Conservation (phyloP, 306 rosid genomes). For the Macrotyloma uniflorum region DNA sequence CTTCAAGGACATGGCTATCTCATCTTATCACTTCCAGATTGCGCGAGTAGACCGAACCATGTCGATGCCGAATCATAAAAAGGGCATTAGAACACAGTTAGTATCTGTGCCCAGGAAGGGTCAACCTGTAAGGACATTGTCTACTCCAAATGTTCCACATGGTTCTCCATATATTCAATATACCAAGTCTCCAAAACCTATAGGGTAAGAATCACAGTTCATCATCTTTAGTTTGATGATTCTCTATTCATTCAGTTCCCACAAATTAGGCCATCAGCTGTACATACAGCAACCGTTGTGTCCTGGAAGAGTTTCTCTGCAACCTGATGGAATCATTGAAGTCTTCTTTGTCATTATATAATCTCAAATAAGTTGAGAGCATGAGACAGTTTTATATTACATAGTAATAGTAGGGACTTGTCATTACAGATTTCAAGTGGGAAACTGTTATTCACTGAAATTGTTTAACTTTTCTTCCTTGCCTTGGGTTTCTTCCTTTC, state of each 20-base stretch:
- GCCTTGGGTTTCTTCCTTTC: slow-evolving; percentile 19
- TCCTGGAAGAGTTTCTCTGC: slow-evolving; percentile 27
- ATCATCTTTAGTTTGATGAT: slow-evolving; percentile 27
- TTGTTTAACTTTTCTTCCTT: slow-evolving; percentile 30
- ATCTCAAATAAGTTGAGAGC: slow-evolving; percentile 28
- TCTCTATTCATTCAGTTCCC: slow-evolving; percentile 42
- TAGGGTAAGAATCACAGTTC: slow-evolving; percentile 37
- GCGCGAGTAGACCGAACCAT: slow-evolving; percentile 71
- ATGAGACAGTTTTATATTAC: background rate
- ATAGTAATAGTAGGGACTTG: slow-evolving; percentile 2
- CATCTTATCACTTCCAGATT: slow-evolving; percentile 71
- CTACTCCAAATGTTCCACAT: slow-evolving; percentile 62
- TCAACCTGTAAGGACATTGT: slow-evolving; percentile 71
- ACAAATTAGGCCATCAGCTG: slow-evolving; percentile 28
- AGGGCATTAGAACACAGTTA: slow-evolving; percentile 59
- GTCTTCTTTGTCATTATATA: background rate
- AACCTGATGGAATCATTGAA: slow-evolving; percentile 15
- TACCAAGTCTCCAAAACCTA: slow-evolving; percentile 60
- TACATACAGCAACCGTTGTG: slow-evolving; percentile 17
- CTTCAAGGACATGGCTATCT: slow-evolving; percentile 91
- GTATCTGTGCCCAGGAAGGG: slow-evolving; percentile 65
- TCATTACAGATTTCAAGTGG: slow-evolving; percentile 32
- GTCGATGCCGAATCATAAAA: slow-evolving; percentile 64
- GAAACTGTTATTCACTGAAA: slow-evolving; percentile 24
- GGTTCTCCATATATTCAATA: slow-evolving; percentile 65